phyloP scores from a whole-genome alignment of 2,329 filamentous ascomycete genomes.

The Sclerotiophoma versabilis region DNA sequence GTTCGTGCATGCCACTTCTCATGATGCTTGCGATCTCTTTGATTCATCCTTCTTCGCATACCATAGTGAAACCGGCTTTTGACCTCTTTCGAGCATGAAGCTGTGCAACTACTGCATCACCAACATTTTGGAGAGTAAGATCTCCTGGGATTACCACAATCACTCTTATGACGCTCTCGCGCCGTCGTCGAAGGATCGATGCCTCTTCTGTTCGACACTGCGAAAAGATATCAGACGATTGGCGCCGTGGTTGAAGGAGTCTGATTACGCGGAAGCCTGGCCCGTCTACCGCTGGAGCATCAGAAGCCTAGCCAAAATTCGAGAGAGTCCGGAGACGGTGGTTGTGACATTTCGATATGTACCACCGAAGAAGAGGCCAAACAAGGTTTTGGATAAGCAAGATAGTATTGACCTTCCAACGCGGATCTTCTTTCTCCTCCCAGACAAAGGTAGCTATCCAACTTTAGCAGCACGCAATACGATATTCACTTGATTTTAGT shows the following conservation, averaged over 20 bases:
- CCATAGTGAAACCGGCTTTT: neutral
- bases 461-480: neutral
- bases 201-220: conserved; percentile 25
- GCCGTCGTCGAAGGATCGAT: conserved; percentile 6
- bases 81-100: conserved; percentile 1
- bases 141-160: conserved; percentile 16
- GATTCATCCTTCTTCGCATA: neutral
- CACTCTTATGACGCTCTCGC: conserved; percentile 8
- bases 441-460: conserved; percentile 13
- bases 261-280: conserved; percentile 5
- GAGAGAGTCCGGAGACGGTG: conserved; percentile 25
- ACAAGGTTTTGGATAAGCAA: neutral
- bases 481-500: too few relatives aligned
- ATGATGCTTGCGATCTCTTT: neutral
- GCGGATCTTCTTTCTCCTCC: conserved; percentile 28
- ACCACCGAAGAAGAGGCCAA: conserved; percentile 4
- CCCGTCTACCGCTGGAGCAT: conserved; percentile 32
- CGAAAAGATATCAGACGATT: conserved; percentile 17
- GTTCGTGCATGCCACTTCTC: neutral
- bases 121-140: conserved; percentile 7
- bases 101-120: conserved; percentile 13
- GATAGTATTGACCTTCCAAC: conserved; percentile 11
- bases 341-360: conserved; percentile 28
- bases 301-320: conserved; percentile 21
- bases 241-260: conserved; percentile 15